phyloP scores from a whole-genome alignment of 2,329 filamentous ascomycete species.

The Fusarium cyanostomum region DNA sequence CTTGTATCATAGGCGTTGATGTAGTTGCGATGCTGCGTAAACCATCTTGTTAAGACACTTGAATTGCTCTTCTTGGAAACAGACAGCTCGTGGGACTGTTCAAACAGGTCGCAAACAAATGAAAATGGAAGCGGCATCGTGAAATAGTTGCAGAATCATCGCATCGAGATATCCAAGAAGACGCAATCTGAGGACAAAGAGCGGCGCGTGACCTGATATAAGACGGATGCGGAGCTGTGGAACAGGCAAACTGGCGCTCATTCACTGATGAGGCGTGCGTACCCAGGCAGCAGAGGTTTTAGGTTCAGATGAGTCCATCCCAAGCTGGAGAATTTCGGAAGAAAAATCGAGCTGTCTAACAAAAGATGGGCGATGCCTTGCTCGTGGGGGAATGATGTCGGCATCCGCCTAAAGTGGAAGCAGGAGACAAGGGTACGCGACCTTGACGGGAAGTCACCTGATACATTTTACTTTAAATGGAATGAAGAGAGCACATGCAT shows the following conservation, averaged over 20 bases:
- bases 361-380: slow-evolving; percentile 3
- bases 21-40: slow-evolving; percentile 65
- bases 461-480: background rate
- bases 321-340: background rate
- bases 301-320: slow-evolving; percentile 14
- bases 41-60: slow-evolving; percentile 70
- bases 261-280: background rate
- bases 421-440: slow-evolving; percentile 36
- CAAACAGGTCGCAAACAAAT: slow-evolving; percentile 78
- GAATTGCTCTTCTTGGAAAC: slow-evolving; percentile 46
- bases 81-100: slow-evolving; percentile 66
- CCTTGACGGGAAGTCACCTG: slow-evolving; percentile 48
- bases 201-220: background rate
- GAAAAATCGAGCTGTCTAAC: slow-evolving; percentile 1
- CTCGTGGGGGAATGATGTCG: slow-evolving; percentile 11
- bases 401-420: slow-evolving; percentile 8
- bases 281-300: slow-evolving; percentile 22
- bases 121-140: slow-evolving; percentile 73
- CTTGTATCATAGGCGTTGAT: slow-evolving; percentile 68
- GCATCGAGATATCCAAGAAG: background rate
- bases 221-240: background rate
- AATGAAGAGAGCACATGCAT: slow-evolving; percentile 1
- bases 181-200: background rate
- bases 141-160: slow-evolving; percentile 11
- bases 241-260: background rate